Evolutionary conservation across 106 monocot species (phyloP).

Genomic region (Dioscorea zingiberensis): DNA sequence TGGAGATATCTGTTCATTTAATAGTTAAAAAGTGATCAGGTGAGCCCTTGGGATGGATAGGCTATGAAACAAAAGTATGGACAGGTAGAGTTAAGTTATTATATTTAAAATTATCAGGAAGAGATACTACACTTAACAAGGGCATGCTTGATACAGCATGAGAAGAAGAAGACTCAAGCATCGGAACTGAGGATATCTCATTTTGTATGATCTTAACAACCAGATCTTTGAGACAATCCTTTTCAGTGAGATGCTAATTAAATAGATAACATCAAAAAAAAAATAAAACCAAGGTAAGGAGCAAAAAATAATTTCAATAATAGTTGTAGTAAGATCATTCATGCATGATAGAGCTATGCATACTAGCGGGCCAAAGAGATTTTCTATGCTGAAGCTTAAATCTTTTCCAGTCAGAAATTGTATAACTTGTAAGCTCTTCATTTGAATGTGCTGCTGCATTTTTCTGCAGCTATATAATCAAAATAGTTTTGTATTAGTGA

Average conservation of each 20-base stretch:
- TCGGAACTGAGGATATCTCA: constrained; percentile 42
- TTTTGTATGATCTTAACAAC: constrained; percentile 28
- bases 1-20: constrained; percentile 27
- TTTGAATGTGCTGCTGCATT: constrained; percentile 7
- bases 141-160: constrained; percentile 17
- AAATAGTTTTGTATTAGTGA: no score
- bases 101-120: constrained; percentile 38
- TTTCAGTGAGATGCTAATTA: constrained; percentile 19
- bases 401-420: constrained; percentile 34
- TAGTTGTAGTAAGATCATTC: not conserved
- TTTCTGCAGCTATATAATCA: constrained; percentile 15
- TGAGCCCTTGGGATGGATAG: no score
- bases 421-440: constrained; percentile 28
- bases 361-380: constrained; percentile 5
- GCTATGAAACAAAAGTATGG: no score
- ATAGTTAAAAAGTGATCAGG: not conserved
- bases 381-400: constrained; percentile 13
- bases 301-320: not conserved
- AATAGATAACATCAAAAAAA: no score
- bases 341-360: constrained; percentile 25
- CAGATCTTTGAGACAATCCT: constrained; percentile 24
- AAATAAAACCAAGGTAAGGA: not conserved
- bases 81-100: not conserved
- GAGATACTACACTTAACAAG: constrained; percentile 26
- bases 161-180: constrained; percentile 9